Evolutionary conservation across 2,329 filamentous ascomycete species (phyloP).

Genomic region (Neofusicoccum cordaticola): DNA sequence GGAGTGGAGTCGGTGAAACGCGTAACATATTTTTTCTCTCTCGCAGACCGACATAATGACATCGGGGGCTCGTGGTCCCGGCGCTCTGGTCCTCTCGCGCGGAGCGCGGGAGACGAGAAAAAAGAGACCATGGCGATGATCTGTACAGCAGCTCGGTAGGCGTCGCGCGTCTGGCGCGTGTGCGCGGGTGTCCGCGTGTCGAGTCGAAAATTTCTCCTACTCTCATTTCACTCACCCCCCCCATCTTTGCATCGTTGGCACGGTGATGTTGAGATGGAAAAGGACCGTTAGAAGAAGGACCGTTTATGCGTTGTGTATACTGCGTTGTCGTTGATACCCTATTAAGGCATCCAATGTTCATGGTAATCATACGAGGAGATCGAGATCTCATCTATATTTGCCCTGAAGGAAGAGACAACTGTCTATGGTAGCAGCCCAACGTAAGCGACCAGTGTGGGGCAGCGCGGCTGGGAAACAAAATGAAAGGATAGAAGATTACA

Average conservation of each 20-base stretch:
- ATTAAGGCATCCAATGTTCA: background rate
- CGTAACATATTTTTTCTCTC: too few relatives aligned
- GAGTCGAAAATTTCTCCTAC: background rate
- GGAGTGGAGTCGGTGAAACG: too few relatives aligned
- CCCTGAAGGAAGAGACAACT: background rate
- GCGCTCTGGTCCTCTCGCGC: background rate
- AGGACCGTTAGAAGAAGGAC: background rate
- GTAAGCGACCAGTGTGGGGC: background rate
- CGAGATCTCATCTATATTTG: background rate
- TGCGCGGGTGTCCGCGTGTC: background rate
- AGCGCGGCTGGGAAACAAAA: background rate
- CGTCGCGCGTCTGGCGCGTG: too few relatives aligned
- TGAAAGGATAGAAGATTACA: too few relatives aligned
- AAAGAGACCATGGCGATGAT: too few relatives aligned
- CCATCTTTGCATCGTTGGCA: background rate
- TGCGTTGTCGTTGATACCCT: background rate
- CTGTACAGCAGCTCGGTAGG: too few relatives aligned
- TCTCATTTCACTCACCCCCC: background rate
- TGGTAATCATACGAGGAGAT: background rate
- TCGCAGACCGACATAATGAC: slow-evolving; percentile 1
- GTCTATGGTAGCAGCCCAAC: background rate
- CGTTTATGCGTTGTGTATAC: background rate
- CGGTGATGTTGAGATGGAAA: background rate
- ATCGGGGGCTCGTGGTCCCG: background rate
- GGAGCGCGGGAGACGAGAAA: background rate